Evolutionary conservation across 1,139 yeast genomes (phyloP).

Genomic region (Groenewaldozyma auringiensis): DNA sequence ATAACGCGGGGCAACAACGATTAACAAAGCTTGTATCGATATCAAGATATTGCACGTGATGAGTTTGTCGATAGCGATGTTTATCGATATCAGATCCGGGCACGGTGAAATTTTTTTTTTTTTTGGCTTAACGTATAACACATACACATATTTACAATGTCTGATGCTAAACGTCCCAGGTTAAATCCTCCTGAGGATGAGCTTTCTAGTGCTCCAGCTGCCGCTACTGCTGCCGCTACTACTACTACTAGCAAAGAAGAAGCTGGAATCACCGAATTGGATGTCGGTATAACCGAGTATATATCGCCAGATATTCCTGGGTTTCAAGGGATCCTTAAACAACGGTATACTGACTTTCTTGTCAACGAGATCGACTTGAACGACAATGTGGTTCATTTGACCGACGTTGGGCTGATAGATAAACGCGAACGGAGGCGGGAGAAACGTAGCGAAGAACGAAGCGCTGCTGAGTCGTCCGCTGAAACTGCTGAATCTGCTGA

Average conservation of each 20-base stretch:
- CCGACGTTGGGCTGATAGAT: conserved; percentile 63
- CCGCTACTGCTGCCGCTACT: neutral
- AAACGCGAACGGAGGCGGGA: conserved; percentile 47
- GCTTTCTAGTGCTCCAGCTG: neutral
- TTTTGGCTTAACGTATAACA: no score
- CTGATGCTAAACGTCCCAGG: neutral
- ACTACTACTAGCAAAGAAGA: neutral
- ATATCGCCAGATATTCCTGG: conserved; percentile 52
- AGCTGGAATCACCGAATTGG: conserved; percentile 50
- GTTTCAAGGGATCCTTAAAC: conserved; percentile 73
- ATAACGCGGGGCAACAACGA: no score
- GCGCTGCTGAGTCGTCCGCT: neutral
- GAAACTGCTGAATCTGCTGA: neutral
- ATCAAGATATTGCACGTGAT: no score
- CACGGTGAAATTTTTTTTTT: no score
- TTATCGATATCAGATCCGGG: no score
- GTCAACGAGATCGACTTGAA: conserved; percentile 74
- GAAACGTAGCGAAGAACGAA: conserved; percentile 36
- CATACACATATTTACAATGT: no score
- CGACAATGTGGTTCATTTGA: conserved; percentile 66
- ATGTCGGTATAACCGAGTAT: conserved; percentile 79
- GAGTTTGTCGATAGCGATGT: no score
- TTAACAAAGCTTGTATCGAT: no score
- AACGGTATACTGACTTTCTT: conserved; percentile 87
- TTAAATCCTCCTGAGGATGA: neutral